phyloP scores from a whole-genome alignment of 129 eudicot species.

The Chrysanthemum lavandulifolium region DNA sequence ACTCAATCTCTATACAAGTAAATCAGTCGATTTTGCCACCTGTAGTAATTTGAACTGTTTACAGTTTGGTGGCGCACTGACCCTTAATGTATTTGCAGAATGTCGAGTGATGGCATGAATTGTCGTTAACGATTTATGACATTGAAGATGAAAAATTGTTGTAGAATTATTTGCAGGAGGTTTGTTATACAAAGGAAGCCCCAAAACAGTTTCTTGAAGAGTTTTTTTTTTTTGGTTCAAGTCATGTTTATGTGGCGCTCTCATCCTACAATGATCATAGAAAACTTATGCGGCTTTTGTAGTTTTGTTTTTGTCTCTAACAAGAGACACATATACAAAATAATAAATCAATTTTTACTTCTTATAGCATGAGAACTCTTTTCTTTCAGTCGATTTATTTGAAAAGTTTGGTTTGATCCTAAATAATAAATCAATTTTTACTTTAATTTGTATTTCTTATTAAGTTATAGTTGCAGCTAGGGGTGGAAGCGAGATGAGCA shows the following conservation, averaged over 20 bases:
- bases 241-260: conserved; percentile 4
- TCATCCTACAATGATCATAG: conserved; percentile 18
- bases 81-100: conserved; percentile 27
- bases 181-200: conserved; percentile 4
- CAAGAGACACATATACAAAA: too few species aligned
- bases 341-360: too few species aligned
- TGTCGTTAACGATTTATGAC: neutral
- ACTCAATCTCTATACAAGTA: neutral
- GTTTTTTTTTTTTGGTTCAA: neutral
- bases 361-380: too few species aligned
- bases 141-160: conserved; percentile 25
- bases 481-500: too few species aligned
- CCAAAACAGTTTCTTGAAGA: conserved; percentile 9
- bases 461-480: too few species aligned
- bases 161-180: conserved; percentile 18
- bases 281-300: neutral
- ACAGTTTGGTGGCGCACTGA: conserved; percentile 12
- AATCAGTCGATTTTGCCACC: neutral
- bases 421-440: too few species aligned
- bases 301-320: neutral
- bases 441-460: neutral
- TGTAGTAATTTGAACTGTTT: neutral
- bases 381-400: too few species aligned
- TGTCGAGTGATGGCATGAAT: conserved; percentile 30
- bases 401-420: neutral